These are phyloP conservation scores for Cyclotella sp. DNA, from an alignment of 108 stramenopile species.

Conservation along the genomic window DNA sequence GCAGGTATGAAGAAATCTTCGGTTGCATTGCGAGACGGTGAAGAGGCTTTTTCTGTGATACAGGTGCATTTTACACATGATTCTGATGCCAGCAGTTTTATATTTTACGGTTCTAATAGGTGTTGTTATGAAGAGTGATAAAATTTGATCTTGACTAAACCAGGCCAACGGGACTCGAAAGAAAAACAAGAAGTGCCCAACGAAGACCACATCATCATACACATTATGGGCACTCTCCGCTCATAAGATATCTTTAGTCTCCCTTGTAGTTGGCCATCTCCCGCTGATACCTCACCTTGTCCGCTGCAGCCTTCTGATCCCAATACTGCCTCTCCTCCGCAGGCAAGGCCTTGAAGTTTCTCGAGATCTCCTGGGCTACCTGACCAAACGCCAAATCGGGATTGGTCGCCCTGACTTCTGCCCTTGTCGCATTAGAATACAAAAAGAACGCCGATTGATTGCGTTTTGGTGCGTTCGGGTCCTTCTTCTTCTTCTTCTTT, in stretches of 20 bases:
- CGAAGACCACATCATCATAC: too few relatives aligned
- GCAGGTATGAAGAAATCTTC: too few relatives aligned
- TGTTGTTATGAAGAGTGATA: too few relatives aligned
- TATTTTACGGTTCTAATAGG: too few relatives aligned
- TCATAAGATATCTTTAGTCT: background rate
- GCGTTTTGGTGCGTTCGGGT: slow-evolving; percentile 81
- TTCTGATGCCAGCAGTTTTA: too few relatives aligned
- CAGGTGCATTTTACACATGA: too few relatives aligned
- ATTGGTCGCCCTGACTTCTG: slow-evolving; percentile 72
- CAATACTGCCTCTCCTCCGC: slow-evolving; percentile 66
- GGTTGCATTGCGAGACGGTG: too few relatives aligned
- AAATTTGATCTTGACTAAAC: too few relatives aligned
- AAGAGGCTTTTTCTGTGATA: too few relatives aligned
- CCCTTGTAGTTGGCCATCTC: slow-evolving; percentile 65
- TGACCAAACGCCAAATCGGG: slow-evolving; percentile 79
- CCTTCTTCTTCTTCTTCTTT: slow-evolving; percentile 69
- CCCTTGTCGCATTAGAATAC: slow-evolving; percentile 71
- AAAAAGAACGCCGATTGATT: slow-evolving; percentile 84
- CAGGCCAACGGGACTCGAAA: too few relatives aligned
- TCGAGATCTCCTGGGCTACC: slow-evolving; percentile 76
- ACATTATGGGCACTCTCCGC: too few relatives aligned
- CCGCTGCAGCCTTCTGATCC: slow-evolving; percentile 74
- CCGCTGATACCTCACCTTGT: slow-evolving; percentile 73
- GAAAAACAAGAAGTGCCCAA: too few relatives aligned
- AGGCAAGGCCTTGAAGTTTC: slow-evolving; percentile 75